Percentiles rank a stretch among this genome's conserved stretches.
Conservation (phyloP, 2,329 filamentous ascomycete genomes). For the Aaosphaeria pasadenensis region DNA sequence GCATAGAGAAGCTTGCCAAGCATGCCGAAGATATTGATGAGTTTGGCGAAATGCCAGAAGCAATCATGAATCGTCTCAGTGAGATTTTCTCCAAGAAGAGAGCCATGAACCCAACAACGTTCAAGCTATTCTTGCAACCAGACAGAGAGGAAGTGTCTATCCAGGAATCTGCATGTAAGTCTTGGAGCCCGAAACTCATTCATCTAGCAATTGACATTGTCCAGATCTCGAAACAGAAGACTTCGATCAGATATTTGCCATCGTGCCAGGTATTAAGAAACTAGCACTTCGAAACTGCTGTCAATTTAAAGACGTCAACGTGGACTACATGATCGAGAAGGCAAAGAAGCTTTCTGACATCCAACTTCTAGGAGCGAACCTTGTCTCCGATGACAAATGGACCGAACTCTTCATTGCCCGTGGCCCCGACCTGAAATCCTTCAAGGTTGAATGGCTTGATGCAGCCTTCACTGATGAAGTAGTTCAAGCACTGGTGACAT, state of each 20-base stretch:
- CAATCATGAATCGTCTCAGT: conserved; percentile 56
- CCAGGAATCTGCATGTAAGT: conserved; percentile 58
- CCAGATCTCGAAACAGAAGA: conserved; percentile 69
- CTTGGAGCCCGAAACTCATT: no score
- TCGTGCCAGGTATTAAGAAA: conserved; percentile 64
- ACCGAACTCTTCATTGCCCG: conserved; percentile 63
- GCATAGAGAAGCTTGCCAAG: conserved; percentile 62
- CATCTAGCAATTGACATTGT: neutral
- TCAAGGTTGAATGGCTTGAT: conserved; percentile 84
- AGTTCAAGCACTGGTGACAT: conserved; percentile 58
- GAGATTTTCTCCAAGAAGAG: conserved; percentile 64
- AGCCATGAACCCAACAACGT: conserved; percentile 51
- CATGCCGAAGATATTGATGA: conserved; percentile 64
- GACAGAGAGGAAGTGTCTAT: conserved; percentile 57
- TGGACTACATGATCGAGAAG: conserved; percentile 76
- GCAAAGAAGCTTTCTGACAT: conserved; percentile 67
- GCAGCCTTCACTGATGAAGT: conserved; percentile 73
- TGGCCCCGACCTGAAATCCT: conserved; percentile 61
- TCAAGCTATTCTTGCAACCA: conserved; percentile 50
- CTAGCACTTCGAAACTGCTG: conserved; percentile 82
- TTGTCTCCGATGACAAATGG: conserved; percentile 77
- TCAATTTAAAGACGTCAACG: conserved; percentile 81
- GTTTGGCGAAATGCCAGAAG: conserved; percentile 60
- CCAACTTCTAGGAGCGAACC: conserved; percentile 79
- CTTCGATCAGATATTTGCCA: conserved; percentile 75